A percentile compares a stretch with the other conserved stretches of the same genome.
Conservation (phyloP, 116 monocot genomes). For the Iris pallida region DNA sequence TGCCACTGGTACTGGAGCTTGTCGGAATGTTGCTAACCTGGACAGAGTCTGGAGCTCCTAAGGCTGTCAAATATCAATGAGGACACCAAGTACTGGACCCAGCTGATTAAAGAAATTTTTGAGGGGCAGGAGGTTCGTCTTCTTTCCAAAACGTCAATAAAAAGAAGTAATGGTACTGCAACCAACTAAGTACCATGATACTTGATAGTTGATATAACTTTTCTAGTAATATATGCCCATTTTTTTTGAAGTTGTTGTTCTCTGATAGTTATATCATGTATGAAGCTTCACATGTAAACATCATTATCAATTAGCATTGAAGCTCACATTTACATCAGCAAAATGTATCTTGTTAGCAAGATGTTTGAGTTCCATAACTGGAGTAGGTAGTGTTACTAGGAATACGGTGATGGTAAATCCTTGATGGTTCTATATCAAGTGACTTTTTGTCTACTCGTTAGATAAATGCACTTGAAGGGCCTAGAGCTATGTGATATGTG, state of each 20-base stretch:
- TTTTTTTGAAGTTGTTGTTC: no score
- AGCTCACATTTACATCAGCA: constrained; percentile 37
- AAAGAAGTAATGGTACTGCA: no score
- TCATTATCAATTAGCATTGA: constrained; percentile 55
- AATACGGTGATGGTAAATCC: constrained; percentile 11
- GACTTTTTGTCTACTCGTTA: constrained; percentile 35
- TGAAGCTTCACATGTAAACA: constrained; percentile 66
- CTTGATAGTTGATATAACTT: no score
- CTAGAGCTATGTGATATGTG: constrained; percentile 41
- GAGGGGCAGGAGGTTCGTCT: background rate
- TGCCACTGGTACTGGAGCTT: constrained; percentile 69
- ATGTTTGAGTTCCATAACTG: constrained; percentile 36
- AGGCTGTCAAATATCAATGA: constrained; percentile 51
- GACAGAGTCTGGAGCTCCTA: constrained; percentile 44
- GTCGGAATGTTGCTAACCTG: constrained; percentile 66
- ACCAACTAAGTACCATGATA: no score
- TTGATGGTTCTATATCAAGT: constrained; percentile 2
- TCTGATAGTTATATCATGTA: no score
- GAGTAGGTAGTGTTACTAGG: constrained; percentile 1
- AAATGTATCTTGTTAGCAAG: constrained; percentile 60
- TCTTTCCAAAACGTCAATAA: no score
- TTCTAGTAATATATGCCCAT: no score
- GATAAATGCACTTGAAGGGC: constrained; percentile 54
- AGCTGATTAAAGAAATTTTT: constrained; percentile 13
- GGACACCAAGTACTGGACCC: constrained; percentile 43